These are phyloP conservation scores for Hypoxylon cercidicola DNA, from an alignment of 495 filamentous ascomycete species.

Conservation along the genomic window DNA sequence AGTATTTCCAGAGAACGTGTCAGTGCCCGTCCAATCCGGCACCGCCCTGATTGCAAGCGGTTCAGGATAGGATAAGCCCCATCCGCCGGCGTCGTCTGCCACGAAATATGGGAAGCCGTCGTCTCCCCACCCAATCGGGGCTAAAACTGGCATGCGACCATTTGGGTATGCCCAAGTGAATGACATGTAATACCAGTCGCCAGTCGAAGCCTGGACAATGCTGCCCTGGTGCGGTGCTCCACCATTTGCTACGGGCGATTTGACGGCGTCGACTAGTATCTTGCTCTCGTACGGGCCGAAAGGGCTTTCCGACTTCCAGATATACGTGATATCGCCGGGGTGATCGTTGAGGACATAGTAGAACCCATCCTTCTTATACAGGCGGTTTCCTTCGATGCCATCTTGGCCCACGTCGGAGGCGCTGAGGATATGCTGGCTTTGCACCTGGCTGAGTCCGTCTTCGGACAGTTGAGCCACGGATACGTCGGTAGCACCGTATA, in stretches of 20 bases:
- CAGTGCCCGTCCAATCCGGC: conserved; percentile 46
- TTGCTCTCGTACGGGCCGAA: conserved; percentile 60
- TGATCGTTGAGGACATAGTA: conserved; percentile 65
- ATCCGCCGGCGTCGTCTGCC: conserved; percentile 50
- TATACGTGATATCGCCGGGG: conserved; percentile 57
- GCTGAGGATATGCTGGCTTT: conserved; percentile 55
- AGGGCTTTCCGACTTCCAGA: conserved; percentile 58
- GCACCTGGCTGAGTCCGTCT: conserved; percentile 57
- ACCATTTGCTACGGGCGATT: conserved; percentile 54
- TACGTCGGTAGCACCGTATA: conserved; percentile 62
- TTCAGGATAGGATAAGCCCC: conserved; percentile 57
- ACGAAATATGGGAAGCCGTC: conserved; percentile 62
- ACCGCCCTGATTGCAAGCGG: conserved; percentile 48
- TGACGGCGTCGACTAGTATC: conserved; percentile 48
- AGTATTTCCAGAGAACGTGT: conserved; percentile 53
- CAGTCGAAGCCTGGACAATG: conserved; percentile 61
- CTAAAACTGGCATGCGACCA: conserved; percentile 67
- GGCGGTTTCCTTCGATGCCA: conserved; percentile 64
- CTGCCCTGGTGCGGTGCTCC: conserved; percentile 66
- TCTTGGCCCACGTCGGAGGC: conserved; percentile 42
- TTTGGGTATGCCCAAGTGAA: conserved; percentile 66
- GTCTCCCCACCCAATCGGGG: conserved; percentile 60
- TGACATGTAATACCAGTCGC: conserved; percentile 68
- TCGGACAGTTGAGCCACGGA: conserved; percentile 60
- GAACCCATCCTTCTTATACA: conserved; percentile 64